Percentiles rank a stretch among this genome's conserved stretches.
Conservation (phyloP, 192 early-diverging fungal species). For the Gonapodya sp. region DNA sequence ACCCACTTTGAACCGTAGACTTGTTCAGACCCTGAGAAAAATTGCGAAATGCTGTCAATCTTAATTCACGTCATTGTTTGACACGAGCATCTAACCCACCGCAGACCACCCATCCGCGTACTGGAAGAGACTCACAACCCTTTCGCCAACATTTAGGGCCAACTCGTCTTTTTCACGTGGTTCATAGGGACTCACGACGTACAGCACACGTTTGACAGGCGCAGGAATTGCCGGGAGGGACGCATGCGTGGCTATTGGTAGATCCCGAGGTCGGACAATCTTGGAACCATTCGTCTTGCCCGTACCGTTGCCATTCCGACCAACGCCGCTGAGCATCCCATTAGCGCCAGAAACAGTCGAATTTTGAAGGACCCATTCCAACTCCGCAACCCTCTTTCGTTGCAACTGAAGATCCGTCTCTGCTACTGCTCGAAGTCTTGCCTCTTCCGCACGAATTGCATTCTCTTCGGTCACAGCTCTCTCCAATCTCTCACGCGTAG, state of each 20-base stretch:
- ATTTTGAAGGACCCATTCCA: neutral
- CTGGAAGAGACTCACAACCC: neutral
- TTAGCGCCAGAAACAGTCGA: neutral
- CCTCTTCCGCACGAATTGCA: no score
- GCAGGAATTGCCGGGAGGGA: neutral
- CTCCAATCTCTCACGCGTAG: no score
- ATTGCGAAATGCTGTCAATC: no score
- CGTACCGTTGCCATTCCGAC: neutral
- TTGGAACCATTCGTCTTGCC: no score
- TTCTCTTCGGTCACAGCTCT: no score
- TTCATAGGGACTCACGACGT: neutral
- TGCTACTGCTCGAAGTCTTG: no score
- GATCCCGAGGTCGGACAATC: neutral
- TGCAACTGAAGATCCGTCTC: no score
- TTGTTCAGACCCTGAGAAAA: neutral
- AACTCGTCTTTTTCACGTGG: neutral
- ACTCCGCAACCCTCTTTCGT: no score
- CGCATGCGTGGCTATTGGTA: neutral
- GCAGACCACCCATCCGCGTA: neutral
- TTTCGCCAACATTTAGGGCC: neutral
- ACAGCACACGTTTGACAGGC: neutral
- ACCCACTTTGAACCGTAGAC: neutral
- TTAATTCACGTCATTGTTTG: no score
- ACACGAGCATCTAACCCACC: neutral
- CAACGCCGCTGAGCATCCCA: neutral